A percentile compares a stretch with the other conserved stretches of the same genome.
These are phyloP conservation scores for Avicennia marina DNA, from an alignment of 257 asterid genomes.

Conservation along the genomic window DNA sequence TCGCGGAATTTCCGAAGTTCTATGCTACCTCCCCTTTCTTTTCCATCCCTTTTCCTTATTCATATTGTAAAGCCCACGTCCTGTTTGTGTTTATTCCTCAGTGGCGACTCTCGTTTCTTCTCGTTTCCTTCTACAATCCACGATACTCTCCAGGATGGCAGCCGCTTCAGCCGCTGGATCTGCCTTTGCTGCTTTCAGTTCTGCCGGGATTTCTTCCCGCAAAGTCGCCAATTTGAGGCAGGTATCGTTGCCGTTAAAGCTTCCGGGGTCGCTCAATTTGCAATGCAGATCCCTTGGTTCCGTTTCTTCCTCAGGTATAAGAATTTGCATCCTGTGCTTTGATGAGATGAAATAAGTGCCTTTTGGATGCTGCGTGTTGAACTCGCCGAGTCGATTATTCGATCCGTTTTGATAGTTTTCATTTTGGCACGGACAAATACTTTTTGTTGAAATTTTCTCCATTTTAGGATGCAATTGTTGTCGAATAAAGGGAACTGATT, in stretches of 20 bases:
- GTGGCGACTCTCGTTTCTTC: conserved; percentile 27
- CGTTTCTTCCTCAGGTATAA: conserved; percentile 47
- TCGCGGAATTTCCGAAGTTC: conserved; percentile 22
- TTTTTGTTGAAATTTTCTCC: background rate
- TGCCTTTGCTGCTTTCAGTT: conserved; percentile 36
- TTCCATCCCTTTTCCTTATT: background rate
- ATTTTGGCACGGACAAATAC: background rate
- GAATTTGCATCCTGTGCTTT: conserved; percentile 1
- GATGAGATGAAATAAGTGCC: too few relatives aligned
- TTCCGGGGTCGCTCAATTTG: conserved; percentile 22
- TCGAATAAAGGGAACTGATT: background rate
- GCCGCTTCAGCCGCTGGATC: conserved; percentile 63
- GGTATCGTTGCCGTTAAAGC: conserved; percentile 28
- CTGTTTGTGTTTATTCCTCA: conserved; percentile 14
- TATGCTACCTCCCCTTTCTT: background rate
- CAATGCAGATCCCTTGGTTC: conserved; percentile 51
- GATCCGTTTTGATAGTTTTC: background rate
- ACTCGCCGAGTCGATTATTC: background rate
- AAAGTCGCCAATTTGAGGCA: conserved; percentile 31
- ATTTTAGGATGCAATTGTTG: background rate
- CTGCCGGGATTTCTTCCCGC: conserved; percentile 32
- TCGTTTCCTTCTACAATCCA: conserved; percentile 19
- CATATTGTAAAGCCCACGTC: background rate
- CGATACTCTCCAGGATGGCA: conserved; percentile 20
- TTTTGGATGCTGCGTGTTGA: background rate